A percentile compares a stretch with the other conserved stretches of the same genome.
Evolutionary conservation across 225 moss, liverwort and hornwort genomes (phyloP).

Genomic region (Rhytidiadelphus loreus): DNA sequence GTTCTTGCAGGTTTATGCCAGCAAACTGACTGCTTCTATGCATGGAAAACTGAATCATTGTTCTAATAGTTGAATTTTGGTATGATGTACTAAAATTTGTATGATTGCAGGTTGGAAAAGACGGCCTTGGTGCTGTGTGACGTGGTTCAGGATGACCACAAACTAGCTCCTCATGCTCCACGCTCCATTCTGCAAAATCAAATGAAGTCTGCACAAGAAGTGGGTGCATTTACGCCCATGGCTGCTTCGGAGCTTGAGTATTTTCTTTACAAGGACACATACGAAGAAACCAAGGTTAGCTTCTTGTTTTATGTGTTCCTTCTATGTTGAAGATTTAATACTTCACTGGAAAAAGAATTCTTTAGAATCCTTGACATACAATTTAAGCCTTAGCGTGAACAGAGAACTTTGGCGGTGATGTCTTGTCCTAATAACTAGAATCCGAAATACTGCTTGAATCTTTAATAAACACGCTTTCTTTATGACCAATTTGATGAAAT

Average conservation of each 20-base stretch:
- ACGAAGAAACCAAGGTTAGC: conserved; percentile 62
- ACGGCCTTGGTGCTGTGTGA: conserved; percentile 92
- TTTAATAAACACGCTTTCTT: not conserved
- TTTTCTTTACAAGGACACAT: conserved; percentile 66
- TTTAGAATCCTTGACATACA: not conserved
- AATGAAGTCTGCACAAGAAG: conserved; percentile 38
- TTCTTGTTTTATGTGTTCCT: not conserved
- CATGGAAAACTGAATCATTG: not conserved
- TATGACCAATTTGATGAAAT: not conserved
- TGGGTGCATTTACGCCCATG: conserved; percentile 55
- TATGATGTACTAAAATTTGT: not conserved
- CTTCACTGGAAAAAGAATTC: not conserved
- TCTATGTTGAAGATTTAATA: not conserved
- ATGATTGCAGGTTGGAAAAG: conserved; percentile 47
- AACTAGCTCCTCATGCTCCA: conserved; percentile 84
- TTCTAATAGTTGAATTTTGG: not conserved
- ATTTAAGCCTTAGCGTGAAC: not conserved
- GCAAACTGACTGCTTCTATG: not conserved
- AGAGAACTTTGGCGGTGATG: not conserved
- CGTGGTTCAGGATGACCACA: conserved; percentile 72
- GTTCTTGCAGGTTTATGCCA: not conserved
- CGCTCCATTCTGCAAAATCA: conserved; percentile 78
- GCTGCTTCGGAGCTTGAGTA: conserved; percentile 96
- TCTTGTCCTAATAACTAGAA: not conserved
- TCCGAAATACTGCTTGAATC: not conserved